Evolutionary conservation across 1,284 basidiomycete species (phyloP), one percentile per base, ranked within the genome.

Genomic region (Farysia itapuensis): DNA sequence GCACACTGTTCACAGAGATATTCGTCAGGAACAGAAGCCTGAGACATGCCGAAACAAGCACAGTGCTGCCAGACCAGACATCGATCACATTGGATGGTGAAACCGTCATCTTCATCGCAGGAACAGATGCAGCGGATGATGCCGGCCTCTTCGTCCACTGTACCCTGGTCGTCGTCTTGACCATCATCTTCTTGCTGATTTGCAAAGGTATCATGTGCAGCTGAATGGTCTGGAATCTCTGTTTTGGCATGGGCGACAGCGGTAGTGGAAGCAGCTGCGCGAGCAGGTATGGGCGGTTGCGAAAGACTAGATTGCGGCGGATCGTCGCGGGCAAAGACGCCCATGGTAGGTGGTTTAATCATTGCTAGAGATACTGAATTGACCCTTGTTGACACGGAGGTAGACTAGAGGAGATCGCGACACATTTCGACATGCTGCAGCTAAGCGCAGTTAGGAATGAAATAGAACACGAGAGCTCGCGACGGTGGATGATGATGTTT

Each of bases 21-120:
- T 44, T 70, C 81, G 57, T 93, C 88, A 1, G 90, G 90, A 0
- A 90, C 86, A 24, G 65, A 70, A n/a, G 67, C 58, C 31, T 70
- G 70, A 2, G 71, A 82, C 81, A 24, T 80, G 79, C 30, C 70
- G 67, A 93, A 90, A 77, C 92, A 95, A 5, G 86, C 85, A 6
- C 84, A 88, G 78, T 96, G 92, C 70, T 89, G 89, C 91, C 92
- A 95, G 15, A 88, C 83, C 19, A 83, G 83, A 77, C 93, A 96
- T 40, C 82, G 79, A 76, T 95, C 93, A 78, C 92, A 96, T 20
- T 89, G 89, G 48, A 95, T 90, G 14, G 87, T 89, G 79, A 90
- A 92, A 14, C 91, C 91, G 74, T 93, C 90, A 78, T 93, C 92
- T 67, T 86, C 83, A 32, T 83, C 79, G 54, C 70, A 77, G 7